These are phyloP conservation scores for Dioszegia crocea DNA, from an alignment of 768 basidiomycete species.

Conservation along the genomic window DNA sequence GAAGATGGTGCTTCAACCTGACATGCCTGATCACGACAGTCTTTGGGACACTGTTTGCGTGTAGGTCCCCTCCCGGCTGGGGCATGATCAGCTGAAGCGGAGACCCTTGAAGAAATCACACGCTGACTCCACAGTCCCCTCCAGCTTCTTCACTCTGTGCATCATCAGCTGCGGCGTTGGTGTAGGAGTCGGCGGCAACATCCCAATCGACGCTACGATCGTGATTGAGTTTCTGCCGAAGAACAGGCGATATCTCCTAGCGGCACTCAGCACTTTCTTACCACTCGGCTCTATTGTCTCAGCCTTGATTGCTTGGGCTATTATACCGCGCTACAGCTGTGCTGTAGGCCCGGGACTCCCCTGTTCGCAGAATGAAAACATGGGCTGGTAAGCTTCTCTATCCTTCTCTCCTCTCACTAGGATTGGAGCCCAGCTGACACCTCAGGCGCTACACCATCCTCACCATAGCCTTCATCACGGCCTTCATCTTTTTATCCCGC, in stretches of 20 bases:
- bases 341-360: conserved; percentile 44
- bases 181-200: conserved; percentile 44
- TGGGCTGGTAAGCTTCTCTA: conserved; percentile 58
- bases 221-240: conserved; percentile 37
- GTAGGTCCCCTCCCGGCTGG: too few species aligned
- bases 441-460: conserved; percentile 59
- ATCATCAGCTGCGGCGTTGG: conserved; percentile 14
- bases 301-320: conserved; percentile 57
- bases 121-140: neutral
- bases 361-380: conserved; percentile 56
- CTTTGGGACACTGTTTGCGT: conserved; percentile 45
- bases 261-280: conserved; percentile 54
- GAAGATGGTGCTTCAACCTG: conserved; percentile 50
- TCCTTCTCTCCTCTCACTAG: too few species aligned
- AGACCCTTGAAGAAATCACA: too few species aligned
- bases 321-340: conserved; percentile 60
- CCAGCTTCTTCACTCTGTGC: conserved; percentile 20
- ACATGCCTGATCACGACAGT: conserved; percentile 49
- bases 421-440: too few species aligned
- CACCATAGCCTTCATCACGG: conserved; percentile 51
- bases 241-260: conserved; percentile 53
- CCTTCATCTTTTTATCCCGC: conserved; percentile 58
- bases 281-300: conserved; percentile 55
- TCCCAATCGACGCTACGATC: conserved; percentile 50
- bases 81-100: too few species aligned